phyloP scores from a whole-genome alignment of 352 stramenopile species.

The Pythium dissotocum region DNA sequence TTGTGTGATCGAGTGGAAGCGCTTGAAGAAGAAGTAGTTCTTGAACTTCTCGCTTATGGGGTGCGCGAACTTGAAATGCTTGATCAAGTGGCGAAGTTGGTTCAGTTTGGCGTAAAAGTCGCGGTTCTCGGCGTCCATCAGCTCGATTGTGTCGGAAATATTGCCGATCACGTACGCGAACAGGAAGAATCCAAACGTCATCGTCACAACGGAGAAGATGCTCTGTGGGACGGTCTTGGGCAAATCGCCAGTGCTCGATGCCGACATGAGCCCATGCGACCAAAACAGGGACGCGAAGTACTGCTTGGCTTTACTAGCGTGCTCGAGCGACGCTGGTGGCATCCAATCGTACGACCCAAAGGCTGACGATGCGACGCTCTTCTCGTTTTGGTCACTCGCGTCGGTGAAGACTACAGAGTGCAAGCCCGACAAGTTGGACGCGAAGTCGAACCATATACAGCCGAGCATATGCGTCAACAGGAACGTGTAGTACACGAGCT shows the following conservation, averaged over 20 bases:
- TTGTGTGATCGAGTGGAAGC: constrained; percentile 73
- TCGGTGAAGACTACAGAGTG: constrained; percentile 8
- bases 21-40: constrained; percentile 71
- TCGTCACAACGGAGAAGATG: constrained; percentile 55
- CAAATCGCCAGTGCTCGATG: constrained; percentile 47
- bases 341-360: constrained; percentile 37
- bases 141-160: constrained; percentile 64
- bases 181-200: constrained; percentile 69
- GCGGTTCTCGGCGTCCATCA: constrained; percentile 68
- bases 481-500: constrained; percentile 78
- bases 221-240: constrained; percentile 53
- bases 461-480: constrained; percentile 57
- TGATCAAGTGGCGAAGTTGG: constrained; percentile 50
- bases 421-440: constrained; percentile 26
- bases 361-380: neutral
- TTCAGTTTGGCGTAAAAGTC: constrained; percentile 61
- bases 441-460: constrained; percentile 70
- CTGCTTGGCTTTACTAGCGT: constrained; percentile 36
- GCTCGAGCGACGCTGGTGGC: constrained; percentile 32
- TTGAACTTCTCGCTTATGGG: constrained; percentile 55
- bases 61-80: constrained; percentile 52
- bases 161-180: constrained; percentile 80
- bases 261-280: constrained; percentile 70
- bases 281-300: constrained; percentile 71
- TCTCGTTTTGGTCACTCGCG: neutral